Percentiles rank a stretch among this genome's conserved stretches.
phyloP scores from a whole-genome alignment of 306 rosid species.

The Astragalus glycyphyllos region DNA sequence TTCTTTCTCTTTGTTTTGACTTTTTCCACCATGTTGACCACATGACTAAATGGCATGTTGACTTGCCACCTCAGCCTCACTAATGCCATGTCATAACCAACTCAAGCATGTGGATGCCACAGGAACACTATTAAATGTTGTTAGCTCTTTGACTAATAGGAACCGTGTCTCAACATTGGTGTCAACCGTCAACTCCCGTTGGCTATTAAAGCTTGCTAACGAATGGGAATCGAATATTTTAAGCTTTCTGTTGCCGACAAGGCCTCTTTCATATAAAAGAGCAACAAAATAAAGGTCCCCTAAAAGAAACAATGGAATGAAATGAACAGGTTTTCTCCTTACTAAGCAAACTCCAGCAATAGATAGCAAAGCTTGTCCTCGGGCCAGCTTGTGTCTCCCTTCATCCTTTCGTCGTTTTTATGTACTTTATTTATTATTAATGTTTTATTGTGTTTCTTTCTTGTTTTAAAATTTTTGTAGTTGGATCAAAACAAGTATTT shows the following conservation, averaged over 20 bases:
- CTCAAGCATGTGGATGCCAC: too few species aligned
- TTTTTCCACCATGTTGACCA: too few species aligned
- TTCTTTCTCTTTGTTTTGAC: too few species aligned
- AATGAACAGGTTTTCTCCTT: slow-evolving; percentile 37
- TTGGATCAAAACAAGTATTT: slow-evolving; percentile 18
- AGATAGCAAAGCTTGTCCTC: slow-evolving; percentile 29
- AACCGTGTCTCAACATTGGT: too few species aligned
- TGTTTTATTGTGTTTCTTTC: not conserved
- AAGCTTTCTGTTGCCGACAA: slow-evolving; percentile 11
- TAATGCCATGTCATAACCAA: too few species aligned
- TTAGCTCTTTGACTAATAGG: too few species aligned
- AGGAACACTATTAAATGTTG: too few species aligned
- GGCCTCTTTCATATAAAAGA: slow-evolving; percentile 8
- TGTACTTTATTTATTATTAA: slow-evolving; percentile 4
- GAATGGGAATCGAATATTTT: not conserved
- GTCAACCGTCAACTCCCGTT: too few species aligned
- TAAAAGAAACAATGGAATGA: slow-evolving; percentile 8
- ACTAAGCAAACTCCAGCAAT: slow-evolving; percentile 13
- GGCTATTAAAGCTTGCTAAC: not conserved
- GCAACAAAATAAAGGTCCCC: not conserved
- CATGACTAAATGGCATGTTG: too few species aligned
- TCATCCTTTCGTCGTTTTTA: slow-evolving; percentile 30
- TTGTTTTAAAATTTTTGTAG: not conserved
- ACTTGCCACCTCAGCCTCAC: too few species aligned
- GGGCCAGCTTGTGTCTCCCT: slow-evolving; percentile 34